Conservation (phyloP, 306 rosid species). For the Argentina anserina region DNA sequence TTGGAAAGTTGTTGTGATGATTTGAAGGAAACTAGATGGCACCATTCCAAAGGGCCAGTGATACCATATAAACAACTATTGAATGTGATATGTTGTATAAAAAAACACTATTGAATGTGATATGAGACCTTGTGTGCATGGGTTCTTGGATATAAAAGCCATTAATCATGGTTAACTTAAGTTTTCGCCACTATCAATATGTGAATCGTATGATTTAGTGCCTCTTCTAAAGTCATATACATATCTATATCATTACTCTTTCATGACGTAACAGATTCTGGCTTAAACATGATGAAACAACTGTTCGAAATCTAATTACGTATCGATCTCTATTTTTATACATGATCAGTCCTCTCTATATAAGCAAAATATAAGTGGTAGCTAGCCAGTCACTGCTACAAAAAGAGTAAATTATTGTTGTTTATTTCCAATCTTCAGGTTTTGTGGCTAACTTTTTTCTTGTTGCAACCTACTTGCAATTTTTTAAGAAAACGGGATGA, state of each 20-base stretch:
- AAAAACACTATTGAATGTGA: not conserved
- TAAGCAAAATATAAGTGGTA: slow-evolving; percentile 23
- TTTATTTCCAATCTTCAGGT: slow-evolving; percentile 8
- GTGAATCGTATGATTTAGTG: slow-evolving; percentile 29
- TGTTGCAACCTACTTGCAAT: slow-evolving; percentile 39
- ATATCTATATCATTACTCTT: slow-evolving; percentile 1
- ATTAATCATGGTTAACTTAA: not conserved
- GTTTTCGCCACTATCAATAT: slow-evolving; percentile 23
- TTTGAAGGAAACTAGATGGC: slow-evolving; percentile 50
- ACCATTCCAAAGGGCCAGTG: slow-evolving; percentile 32
- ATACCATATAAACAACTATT: slow-evolving; percentile 11
- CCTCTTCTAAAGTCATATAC: slow-evolving; percentile 6
- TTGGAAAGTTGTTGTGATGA: slow-evolving; percentile 8
- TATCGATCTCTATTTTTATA: not conserved
- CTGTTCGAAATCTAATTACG: slow-evolving; percentile 2
- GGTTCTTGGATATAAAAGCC: not conserved
- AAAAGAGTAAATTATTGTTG: slow-evolving; percentile 19
- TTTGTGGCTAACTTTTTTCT: slow-evolving; percentile 20
- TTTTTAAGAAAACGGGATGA: slow-evolving; percentile 21
- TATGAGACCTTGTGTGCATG: not conserved
- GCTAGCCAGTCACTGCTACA: slow-evolving; percentile 14
- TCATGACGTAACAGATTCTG: slow-evolving; percentile 37
- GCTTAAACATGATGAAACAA: not conserved
- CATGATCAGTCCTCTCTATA: slow-evolving; percentile 7
- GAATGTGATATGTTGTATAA: not conserved